phyloP scores from a whole-genome alignment of 129 eudicot species.

The Sambucus nigra region DNA sequence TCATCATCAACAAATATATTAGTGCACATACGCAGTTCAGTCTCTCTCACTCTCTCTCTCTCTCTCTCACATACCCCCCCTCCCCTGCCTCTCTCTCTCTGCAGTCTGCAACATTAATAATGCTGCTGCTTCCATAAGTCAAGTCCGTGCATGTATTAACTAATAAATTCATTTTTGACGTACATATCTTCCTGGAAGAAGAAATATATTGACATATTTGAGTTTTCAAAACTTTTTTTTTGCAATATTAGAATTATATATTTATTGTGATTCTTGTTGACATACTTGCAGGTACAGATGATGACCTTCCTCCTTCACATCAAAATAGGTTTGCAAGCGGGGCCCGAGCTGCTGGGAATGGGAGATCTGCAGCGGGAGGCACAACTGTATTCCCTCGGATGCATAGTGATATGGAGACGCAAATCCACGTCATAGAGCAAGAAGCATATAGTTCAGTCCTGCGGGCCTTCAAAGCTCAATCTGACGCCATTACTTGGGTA shows the following conservation, averaged over 20 bases:
- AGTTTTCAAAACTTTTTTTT: not conserved
- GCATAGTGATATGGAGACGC: slow-evolving; percentile 59
- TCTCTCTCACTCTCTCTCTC: no score
- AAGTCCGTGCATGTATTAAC: no score
- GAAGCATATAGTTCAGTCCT: slow-evolving; percentile 86
- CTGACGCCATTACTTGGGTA: slow-evolving; percentile 95
- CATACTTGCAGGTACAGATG: slow-evolving; percentile 50
- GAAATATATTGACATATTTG: no score
- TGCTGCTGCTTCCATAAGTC: no score
- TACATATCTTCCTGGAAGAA: no score
- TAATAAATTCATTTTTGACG: no score
- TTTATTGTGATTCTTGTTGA: not conserved
- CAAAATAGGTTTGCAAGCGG: slow-evolving; percentile 43
- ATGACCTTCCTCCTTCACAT: slow-evolving; percentile 57
- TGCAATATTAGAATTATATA: not conserved
- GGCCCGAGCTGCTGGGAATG: slow-evolving; percentile 41
- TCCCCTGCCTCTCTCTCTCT: no score
- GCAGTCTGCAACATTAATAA: no score
- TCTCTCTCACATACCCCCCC: no score
- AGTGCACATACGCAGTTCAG: no score
- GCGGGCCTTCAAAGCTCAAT: slow-evolving; percentile 92
- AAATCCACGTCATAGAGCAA: slow-evolving; percentile 79
- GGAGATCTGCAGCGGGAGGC: slow-evolving; percentile 45
- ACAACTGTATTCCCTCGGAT: slow-evolving; percentile 22
- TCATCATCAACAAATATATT: no score